Evolutionary conservation across 495 filamentous ascomycete species (phyloP), one percentile per base, ranked within the genome.

Genomic region (Glutinoglossum americanum): DNA sequence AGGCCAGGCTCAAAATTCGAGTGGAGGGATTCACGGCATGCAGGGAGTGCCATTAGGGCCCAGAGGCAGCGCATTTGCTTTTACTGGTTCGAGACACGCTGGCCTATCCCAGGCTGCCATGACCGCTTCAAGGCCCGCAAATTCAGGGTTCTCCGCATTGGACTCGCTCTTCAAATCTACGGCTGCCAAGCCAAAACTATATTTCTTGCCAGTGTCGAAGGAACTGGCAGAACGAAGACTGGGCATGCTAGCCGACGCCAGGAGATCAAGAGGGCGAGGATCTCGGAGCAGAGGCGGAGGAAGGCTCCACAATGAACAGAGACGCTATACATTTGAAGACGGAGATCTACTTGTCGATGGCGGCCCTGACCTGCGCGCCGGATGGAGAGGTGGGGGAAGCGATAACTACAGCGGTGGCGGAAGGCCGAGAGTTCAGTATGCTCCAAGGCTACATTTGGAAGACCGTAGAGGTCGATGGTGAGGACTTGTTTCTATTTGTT

Each of bases 251-350:
- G 76, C 71, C 59, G 68, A 65, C 30, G 47, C 47, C 2, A 53
- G 49, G 49, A 53, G 49, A 53, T 53, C 26, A 28, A 27, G 26
- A 33, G 65, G 60, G 65, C 70, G 47, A 62, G 72, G 66, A 10
- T 66, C 72, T 39, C 70, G 78, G 28, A 79, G 79, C 39, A 66
- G 67, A 64, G 5, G 51, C 30, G 41, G 37, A 60, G 32, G 55
- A 51, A 26, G 26, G 30, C 60, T 37, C n/a, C 13, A 41, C 15
- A 79, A 79, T 45, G 79, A 86, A 26, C 80, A 80, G 66, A 77
- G 83, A 54, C 74, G 85, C 32, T 90, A 84, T 66, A 83, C 80
- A 0, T 95, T 94, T 63, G 85, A 93, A 69, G 73, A 84, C 57
- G 76, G 73, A 0, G 78, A 82, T 59, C 48, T 66, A 0, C 74